Evolutionary conservation across 805 yeast genomes (phyloP), one percentile per base, ranked within the genome.

Genomic region (Candida yuanshanica): DNA sequence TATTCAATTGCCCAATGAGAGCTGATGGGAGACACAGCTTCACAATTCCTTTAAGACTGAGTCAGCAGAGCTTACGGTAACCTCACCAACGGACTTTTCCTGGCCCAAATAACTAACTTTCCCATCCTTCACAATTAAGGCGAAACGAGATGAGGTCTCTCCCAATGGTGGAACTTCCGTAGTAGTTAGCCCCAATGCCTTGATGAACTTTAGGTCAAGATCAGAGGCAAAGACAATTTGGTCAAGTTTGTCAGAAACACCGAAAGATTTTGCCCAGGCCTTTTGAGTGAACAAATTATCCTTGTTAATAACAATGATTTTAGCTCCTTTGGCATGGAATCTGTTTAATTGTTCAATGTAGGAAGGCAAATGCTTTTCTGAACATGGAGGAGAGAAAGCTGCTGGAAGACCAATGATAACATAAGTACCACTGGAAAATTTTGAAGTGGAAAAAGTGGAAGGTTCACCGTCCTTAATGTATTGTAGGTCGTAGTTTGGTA

Each of bases 341-440:
- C 70, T 68, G 33, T 58, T 58, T 42, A 72, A 51, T 22, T 39
- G 23, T 14, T 40, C 43, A 14, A 49, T 22, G 64, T 65, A 81
- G 16, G 77, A 79, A 42, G 89, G 90, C 44, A 83, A 67, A 63
- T 83, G 90, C 55, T 74, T 67, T 39, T 72, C 79, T 39, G 83
- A 69, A 62, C 90, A 83, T 17, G 90, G 76, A 40, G 90, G 91
- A n/a, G 93, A 83, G 69, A 83, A 85, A 5, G 95, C 90, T 41
- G 90, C 93, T 43, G 93, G 91, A 29, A 83, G 86, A 43, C 84
- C 76, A 31, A 86, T 85, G 44, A 84, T 63, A 22, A 83, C 77
- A 27, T 48, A 48, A 5, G 51, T 42, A 36, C 62, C 60, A 34
- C 55, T 51, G 23, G 49, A 38, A 49, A 63, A 55, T 11, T 52